Evolutionary conservation across 129 eudicot genomes (phyloP), one percentile per base, ranked within the genome.

Genomic region (Centaurea solstitialis): DNA sequence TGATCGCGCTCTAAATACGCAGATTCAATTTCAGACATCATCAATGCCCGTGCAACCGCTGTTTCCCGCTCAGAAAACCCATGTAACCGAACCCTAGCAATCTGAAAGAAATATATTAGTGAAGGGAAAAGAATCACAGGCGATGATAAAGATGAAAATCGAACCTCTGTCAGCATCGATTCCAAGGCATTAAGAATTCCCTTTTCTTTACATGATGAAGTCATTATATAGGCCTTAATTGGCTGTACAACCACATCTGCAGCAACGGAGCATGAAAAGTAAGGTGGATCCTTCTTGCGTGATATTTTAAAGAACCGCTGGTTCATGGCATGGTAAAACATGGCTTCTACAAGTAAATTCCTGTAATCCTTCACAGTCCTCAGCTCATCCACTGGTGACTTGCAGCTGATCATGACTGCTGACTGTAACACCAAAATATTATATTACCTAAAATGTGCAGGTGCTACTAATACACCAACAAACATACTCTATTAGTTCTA

Each of bases 21-120:
- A 79, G 97, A 94, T 86, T 94, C 98, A 53, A 94, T 92, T 86
- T 94, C 98, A 26, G 98, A 90, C 97, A 94, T 86, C 86, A 94
- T 85, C 59, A 82, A 78, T 47, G 97, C 94, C 10, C 96, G 89
- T 33, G 85, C 91, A 39, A 92, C 83, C 20, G 90, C 82, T 74
- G 88, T 86, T 84, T 92, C 98, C 3, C 96, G 91, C 45, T 94
- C 98, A 75, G 98, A 90, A 82, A 94, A 94, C 65, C 93, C 93
- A 76, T 94, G 94, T 28, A 88, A 38, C 13, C 98, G 91, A 79
- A 94, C 96, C 82, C 97, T 87, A 23, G 94, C 91, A 72, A 94
- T 89, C 98, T 94, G 90, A 83, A 77, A 89, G 39, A 70, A 65
- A 84, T 74, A 70, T 5, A 82, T 77, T 67, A 85, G 87, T 26